Percentiles rank a stretch among this genome's conserved stretches.
Conservation (phyloP, 208 protist species). For the Jaenimonas drosophilae region DNA sequence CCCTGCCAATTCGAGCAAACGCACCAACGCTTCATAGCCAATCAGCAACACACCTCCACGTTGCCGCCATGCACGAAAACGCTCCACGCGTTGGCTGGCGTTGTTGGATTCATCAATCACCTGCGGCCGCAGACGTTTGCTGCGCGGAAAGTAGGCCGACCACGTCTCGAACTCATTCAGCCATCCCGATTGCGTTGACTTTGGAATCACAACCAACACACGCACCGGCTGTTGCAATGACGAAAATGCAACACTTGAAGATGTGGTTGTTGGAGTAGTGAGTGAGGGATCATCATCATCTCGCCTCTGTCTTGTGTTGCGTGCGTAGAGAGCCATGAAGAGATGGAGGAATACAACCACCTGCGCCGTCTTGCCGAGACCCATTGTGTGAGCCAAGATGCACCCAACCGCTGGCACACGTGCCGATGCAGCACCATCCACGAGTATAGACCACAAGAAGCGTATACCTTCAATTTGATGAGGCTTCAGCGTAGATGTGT, state of each 20-base stretch:
- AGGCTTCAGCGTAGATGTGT: constrained; percentile 18
- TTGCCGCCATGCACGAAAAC: constrained; percentile 35
- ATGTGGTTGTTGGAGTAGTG: not conserved
- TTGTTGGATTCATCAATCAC: constrained; percentile 7
- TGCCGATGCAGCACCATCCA: constrained; percentile 51
- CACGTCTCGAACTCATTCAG: constrained; percentile 51
- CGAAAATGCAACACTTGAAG: not conserved
- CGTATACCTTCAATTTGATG: constrained; percentile 82
- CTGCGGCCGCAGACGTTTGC: constrained; percentile 24
- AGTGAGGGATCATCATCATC: not conserved
- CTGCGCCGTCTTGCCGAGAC: constrained; percentile 83
- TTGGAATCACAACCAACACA: constrained; percentile 59
- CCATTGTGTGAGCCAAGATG: constrained; percentile 86
- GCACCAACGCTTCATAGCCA: constrained; percentile 67
- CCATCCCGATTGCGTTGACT: constrained; percentile 63
- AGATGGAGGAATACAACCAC: constrained; percentile 74
- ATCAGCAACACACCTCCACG: constrained; percentile 61
- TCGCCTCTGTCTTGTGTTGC: not conserved
- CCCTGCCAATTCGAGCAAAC: constrained; percentile 15
- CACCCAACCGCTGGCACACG: constrained; percentile 74
- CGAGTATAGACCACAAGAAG: constrained; percentile 72
- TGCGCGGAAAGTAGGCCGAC: constrained; percentile 34
- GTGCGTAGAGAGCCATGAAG: constrained; percentile 20
- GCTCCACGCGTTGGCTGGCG: constrained; percentile 9
- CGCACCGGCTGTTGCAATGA: constrained; percentile 5